Percentiles rank a stretch among this genome's conserved stretches.
These are phyloP conservation scores for Boeremia lycopersici DNA, from an alignment of 2,329 filamentous ascomycete genomes.

Conservation along the genomic window DNA sequence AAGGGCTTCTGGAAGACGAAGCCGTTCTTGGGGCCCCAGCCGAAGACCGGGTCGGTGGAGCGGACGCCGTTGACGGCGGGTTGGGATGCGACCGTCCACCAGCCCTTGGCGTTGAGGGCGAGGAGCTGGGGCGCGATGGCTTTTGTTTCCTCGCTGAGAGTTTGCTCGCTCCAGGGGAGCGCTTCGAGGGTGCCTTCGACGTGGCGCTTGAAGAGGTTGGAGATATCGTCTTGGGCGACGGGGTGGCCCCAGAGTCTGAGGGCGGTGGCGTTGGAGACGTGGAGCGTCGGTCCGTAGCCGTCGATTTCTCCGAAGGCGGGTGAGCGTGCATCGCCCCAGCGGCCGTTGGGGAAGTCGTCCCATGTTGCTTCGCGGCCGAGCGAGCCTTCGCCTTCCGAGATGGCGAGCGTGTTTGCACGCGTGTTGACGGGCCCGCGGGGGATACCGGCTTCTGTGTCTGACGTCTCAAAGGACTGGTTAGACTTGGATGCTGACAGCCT, in stretches of 20 bases:
- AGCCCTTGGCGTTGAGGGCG: slow-evolving; percentile 78
- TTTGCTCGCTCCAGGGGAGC: slow-evolving; percentile 94
- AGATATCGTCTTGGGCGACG: slow-evolving; percentile 72
- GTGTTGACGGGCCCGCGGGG: slow-evolving; percentile 74
- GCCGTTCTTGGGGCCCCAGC: slow-evolving; percentile 90
- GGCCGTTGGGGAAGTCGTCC: slow-evolving; percentile 97
- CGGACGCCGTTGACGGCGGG: slow-evolving; percentile 87
- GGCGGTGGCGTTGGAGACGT: slow-evolving; percentile 85
- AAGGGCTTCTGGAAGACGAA: slow-evolving; percentile 99
- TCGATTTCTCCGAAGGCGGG: slow-evolving; percentile 92
- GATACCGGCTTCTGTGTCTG: slow-evolving; percentile 77
- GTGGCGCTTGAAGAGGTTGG: slow-evolving; percentile 78
- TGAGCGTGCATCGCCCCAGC: slow-evolving; percentile 91
- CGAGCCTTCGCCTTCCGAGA: slow-evolving; percentile 89
- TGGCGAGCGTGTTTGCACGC: slow-evolving; percentile 84
- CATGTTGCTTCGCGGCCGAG: slow-evolving; percentile 94
- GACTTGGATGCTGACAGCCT: slow-evolving; percentile 63
- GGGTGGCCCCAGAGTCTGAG: slow-evolving; percentile 86
- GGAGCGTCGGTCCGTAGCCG: slow-evolving; percentile 95
- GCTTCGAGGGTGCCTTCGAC: slow-evolving; percentile 78
- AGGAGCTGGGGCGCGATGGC: slow-evolving; percentile 79
- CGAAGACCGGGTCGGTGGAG: slow-evolving; percentile 79
- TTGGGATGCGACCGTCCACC: slow-evolving; percentile 97
- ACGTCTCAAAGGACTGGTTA: slow-evolving; percentile 64
- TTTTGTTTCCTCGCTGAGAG: slow-evolving; percentile 80